A percentile compares a stretch with the other conserved stretches of the same genome.
phyloP scores from a whole-genome alignment of 2,329 filamentous ascomycete species.

The Colletotrichum destructivum region DNA sequence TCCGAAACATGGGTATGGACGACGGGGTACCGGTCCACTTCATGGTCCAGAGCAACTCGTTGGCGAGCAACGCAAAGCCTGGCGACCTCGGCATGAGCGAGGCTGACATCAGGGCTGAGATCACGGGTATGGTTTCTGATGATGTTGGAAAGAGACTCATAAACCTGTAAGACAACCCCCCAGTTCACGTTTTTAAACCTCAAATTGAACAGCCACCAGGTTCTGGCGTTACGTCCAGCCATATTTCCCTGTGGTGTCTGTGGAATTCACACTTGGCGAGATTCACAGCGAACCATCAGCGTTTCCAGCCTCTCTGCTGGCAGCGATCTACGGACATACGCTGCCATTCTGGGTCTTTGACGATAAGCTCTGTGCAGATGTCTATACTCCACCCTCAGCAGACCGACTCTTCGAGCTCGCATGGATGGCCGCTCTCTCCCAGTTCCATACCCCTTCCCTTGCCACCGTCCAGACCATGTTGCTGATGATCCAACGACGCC shows the following conservation, averaged over 20 bases:
- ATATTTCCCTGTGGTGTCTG: conserved; percentile 28
- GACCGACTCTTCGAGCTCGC: conserved; percentile 31
- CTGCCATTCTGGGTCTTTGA: conserved; percentile 34
- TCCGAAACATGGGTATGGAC: conserved; percentile 29
- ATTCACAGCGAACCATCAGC: conserved; percentile 8
- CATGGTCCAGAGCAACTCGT: conserved; percentile 31
- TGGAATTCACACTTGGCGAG: background rate
- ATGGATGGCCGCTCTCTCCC: conserved; percentile 23
- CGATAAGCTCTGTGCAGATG: conserved; percentile 28
- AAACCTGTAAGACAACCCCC: conserved; percentile 8
- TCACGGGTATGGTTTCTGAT: conserved; percentile 22
- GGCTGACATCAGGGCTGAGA: conserved; percentile 11
- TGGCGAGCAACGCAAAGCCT: conserved; percentile 28
- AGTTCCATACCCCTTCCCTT: conserved; percentile 28
- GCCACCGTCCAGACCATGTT: conserved; percentile 34
- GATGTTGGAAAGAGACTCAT: conserved; percentile 26
- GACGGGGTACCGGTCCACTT: conserved; percentile 30
- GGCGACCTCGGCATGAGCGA: conserved; percentile 9
- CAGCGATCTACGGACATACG: conserved; percentile 31
- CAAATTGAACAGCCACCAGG: background rate
- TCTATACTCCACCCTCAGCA: conserved; percentile 23
- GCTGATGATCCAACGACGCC: conserved; percentile 31
- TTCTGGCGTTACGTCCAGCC: conserved; percentile 36
- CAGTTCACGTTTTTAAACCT: no score
- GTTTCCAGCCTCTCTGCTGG: conserved; percentile 13